Evolutionary conservation across 2,329 filamentous ascomycete species (phyloP), one percentile per base, ranked within the genome.

Genomic region (Endothia cerciana): DNA sequence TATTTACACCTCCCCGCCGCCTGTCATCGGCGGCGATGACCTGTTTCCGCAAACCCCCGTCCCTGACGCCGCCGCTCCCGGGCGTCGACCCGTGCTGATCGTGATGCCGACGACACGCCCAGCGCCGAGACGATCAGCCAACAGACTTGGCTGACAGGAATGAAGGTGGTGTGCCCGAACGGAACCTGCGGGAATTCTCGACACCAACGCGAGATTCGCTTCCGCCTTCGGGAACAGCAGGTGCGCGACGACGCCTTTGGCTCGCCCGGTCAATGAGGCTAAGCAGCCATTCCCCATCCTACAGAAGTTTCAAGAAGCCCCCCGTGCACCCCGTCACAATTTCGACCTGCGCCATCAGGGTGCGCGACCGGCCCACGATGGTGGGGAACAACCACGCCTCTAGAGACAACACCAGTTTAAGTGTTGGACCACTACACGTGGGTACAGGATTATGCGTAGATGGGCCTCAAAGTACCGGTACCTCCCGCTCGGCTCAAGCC

Each of bases 11-110:
- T n/a, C 47, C n/a, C 57, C 56, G 60, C 56, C 25, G 36, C 56
- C 45, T 55, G 63, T 22, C 59, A 64, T 36, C 47, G 56, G 43
- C 53, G 17, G 43, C 63, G 63, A 43, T 38, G 30, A 43, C 63
- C 57, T 61, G 63, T 64, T 64, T 59, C 47, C 45, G 57, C 13
- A 30, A 47, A n/a, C 28, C 25, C 33, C 57, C 7, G 15, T n/a
- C 7, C 19, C 3, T 36, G 7, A 36, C 30, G 51, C 28, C 19
- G 7, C 51, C 17, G 51, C 51, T 36, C 17, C 51, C 30, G 30
- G 30, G 30, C 17, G 51, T 55, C 17, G 30, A 22, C 7, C 19
- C 28, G 25, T n/a, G n/a, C n/a, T n/a, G n/a, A n/a, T n/a, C n/a
- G n/a, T n/a, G 19, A n/a, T 25, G 45, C n/a, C n/a, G 25, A 49